Conservation (phyloP, 306 rosid species). For the Cucurbita moschata region DNA sequence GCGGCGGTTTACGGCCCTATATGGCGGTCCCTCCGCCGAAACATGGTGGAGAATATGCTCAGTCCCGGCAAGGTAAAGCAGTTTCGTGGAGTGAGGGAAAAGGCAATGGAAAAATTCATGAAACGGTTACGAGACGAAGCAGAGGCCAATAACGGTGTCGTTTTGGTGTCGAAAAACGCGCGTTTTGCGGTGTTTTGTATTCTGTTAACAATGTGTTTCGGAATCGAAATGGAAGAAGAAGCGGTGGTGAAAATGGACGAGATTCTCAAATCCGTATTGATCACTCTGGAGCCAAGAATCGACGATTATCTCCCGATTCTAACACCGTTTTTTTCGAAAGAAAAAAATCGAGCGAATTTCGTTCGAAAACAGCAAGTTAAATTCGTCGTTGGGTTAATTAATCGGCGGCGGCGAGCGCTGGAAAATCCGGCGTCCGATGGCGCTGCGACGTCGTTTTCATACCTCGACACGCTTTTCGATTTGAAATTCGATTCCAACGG, state of each 20-base stretch:
- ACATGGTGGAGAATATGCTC: slow-evolving; percentile 97
- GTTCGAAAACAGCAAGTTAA: slow-evolving; percentile 50
- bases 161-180: slow-evolving; percentile 47
- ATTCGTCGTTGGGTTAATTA: slow-evolving; percentile 36
- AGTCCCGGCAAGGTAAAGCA: slow-evolving; percentile 50
- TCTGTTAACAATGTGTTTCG: slow-evolving; percentile 70
- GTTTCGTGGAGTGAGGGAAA: slow-evolving; percentile 38
- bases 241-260: slow-evolving; percentile 48
- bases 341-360: slow-evolving; percentile 33
- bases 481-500: slow-evolving; percentile 26
- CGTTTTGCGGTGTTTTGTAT: slow-evolving; percentile 65
- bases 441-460: slow-evolving; percentile 64
- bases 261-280: slow-evolving; percentile 47
- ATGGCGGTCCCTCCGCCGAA: slow-evolving; percentile 62
- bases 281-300: slow-evolving; percentile 59
- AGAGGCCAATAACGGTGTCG: slow-evolving; percentile 33
- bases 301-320: slow-evolving; percentile 72
- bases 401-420: slow-evolving; percentile 43
- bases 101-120: slow-evolving; percentile 55
- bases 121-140: slow-evolving; percentile 36
- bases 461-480: slow-evolving; percentile 76
- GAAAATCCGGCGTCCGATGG: slow-evolving; percentile 49
- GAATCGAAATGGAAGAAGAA: slow-evolving; percentile 71
- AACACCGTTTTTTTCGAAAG: slow-evolving; percentile 51
- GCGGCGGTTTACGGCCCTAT: slow-evolving; percentile 64